Percentiles rank a stretch among this genome's conserved stretches.
phyloP scores from a whole-genome alignment of 345 rosid genomes.

The Cochlearia excelsa region DNA sequence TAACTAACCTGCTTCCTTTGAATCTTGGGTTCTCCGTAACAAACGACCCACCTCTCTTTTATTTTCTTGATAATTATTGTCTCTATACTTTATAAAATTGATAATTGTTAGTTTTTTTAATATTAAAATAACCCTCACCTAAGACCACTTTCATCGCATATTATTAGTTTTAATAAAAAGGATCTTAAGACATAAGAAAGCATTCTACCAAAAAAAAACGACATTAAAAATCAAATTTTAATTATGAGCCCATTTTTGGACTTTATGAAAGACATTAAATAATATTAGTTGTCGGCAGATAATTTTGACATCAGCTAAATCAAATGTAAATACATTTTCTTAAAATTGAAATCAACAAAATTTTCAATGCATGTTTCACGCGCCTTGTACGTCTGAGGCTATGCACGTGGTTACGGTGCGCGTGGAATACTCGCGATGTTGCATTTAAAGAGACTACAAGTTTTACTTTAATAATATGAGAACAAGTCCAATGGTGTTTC shows the following conservation, averaged over 20 bases:
- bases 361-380: constrained; percentile 7
- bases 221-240: constrained; percentile 22
- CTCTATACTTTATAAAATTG: not conserved
- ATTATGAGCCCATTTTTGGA: constrained; percentile 16
- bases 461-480: too few species aligned
- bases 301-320: constrained; percentile 11
- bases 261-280: constrained; percentile 11
- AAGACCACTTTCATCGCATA: constrained; percentile 23
- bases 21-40: too few species aligned
- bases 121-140: constrained; percentile 21
- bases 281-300: constrained; percentile 30
- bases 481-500: too few species aligned
- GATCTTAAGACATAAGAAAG: constrained; percentile 19
- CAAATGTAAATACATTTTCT: too few species aligned
- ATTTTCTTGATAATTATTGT: not conserved
- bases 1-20: constrained; percentile 30
- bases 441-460: too few species aligned
- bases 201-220: constrained; percentile 13
- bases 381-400: too few species aligned
- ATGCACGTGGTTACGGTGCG: too few species aligned
- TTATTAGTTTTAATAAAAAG: constrained; percentile 6
- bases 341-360: too few species aligned
- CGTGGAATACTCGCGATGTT: too few species aligned
- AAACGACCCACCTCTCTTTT: constrained; percentile 26
- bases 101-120: not conserved